Percentiles rank a stretch among this genome's conserved stretches.
Conservation (phyloP, 176 grass and related monocot species). For the Hordeum marinum region DNA sequence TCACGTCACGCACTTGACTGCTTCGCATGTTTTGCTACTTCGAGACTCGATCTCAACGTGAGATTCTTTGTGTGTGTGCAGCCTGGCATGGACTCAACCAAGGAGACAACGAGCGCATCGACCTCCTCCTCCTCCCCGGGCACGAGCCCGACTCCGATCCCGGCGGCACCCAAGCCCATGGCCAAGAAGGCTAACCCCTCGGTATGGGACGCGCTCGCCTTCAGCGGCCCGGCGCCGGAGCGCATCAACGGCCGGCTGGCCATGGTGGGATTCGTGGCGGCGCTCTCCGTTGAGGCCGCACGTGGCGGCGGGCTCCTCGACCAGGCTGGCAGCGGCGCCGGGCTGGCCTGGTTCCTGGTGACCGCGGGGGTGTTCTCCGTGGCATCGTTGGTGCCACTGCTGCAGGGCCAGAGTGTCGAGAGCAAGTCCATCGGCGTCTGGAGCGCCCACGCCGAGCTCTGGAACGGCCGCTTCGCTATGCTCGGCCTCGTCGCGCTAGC, state of each 20-base stretch:
- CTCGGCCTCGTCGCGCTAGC: slow-evolving; percentile 75
- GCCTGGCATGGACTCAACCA: too few relatives aligned
- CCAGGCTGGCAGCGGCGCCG: slow-evolving; percentile 38
- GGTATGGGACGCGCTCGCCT: slow-evolving; percentile 51
- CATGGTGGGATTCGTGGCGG: slow-evolving; percentile 68
- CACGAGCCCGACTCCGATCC: background rate
- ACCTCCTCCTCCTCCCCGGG: too few relatives aligned
- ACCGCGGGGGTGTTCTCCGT: slow-evolving; percentile 41
- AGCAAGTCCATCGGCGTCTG: slow-evolving; percentile 18
- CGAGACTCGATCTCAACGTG: too few relatives aligned
- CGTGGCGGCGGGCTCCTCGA: slow-evolving; percentile 29
- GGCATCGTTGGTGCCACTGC: slow-evolving; percentile 69
- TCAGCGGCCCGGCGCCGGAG: slow-evolving; percentile 61
- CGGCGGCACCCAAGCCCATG: background rate
- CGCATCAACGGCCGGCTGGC: slow-evolving; percentile 70
- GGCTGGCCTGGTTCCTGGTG: slow-evolving; percentile 38
- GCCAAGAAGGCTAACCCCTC: background rate
- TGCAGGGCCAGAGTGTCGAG: slow-evolving; percentile 47
- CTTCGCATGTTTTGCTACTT: too few relatives aligned
- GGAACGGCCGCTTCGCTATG: slow-evolving; percentile 90
- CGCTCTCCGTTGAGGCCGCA: slow-evolving; percentile 47
- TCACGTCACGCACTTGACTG: too few relatives aligned
- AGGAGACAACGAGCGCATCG: too few relatives aligned
- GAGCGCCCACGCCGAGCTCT: slow-evolving; percentile 70
- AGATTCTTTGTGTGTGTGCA: too few relatives aligned